Conservation (phyloP, 208 protist species). For the Leishmania gerbilli region DNA sequence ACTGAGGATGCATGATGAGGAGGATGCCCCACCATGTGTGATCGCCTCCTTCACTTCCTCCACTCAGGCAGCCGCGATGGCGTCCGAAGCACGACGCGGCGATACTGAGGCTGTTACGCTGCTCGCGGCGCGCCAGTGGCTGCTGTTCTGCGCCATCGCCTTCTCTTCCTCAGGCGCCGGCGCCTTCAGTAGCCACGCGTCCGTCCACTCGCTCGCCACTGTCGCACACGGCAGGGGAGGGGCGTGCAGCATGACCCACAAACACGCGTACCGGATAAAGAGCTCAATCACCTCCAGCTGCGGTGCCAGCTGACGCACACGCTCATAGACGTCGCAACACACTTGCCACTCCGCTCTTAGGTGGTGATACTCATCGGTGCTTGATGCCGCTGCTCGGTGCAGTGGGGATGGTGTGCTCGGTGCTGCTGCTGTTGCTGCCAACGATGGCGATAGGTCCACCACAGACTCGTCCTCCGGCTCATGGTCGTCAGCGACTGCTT, state of each 20-base stretch:
- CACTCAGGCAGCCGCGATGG: neutral
- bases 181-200: slow-evolving; percentile 2
- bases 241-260: slow-evolving; percentile 27
- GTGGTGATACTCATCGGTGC: neutral
- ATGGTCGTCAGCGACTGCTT: neutral
- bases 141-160: neutral
- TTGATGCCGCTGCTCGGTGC: neutral
- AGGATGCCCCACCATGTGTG: neutral
- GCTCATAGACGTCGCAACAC: slow-evolving; percentile 10
- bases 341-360: neutral
- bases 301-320: slow-evolving; percentile 10
- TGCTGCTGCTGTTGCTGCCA: neutral
- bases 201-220: slow-evolving; percentile 1
- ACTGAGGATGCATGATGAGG: neutral
- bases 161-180: neutral
- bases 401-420: neutral
- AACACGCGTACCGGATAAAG: slow-evolving; percentile 14
- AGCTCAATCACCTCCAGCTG: slow-evolving; percentile 24
- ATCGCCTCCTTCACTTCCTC: neutral
- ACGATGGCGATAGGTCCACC: neutral
- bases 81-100: neutral
- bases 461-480: neutral
- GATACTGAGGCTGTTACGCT: neutral
- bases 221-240: slow-evolving; percentile 1
- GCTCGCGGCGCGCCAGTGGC: neutral